Evolutionary conservation across 257 asterid species (phyloP).

Genomic region (Nyctanthes arbortristis): DNA sequence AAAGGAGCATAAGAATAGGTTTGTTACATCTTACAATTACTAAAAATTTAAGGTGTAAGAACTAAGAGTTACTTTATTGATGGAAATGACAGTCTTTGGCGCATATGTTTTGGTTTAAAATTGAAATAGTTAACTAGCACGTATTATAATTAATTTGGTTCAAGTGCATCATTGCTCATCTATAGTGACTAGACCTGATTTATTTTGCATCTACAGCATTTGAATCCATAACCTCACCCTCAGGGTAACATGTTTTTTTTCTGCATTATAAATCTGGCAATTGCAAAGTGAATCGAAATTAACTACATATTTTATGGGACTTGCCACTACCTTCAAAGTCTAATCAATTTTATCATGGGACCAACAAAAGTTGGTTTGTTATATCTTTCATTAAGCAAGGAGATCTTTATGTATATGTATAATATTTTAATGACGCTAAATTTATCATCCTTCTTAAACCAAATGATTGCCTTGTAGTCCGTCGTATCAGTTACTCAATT

Average conservation of each 20-base stretch:
- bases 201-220: too few relatives aligned
- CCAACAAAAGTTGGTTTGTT: slow-evolving; percentile 5
- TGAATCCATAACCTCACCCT: too few relatives aligned
- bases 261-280: too few relatives aligned
- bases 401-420: slow-evolving; percentile 9
- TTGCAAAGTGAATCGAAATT: too few relatives aligned
- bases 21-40: slow-evolving; percentile 17
- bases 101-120: slow-evolving; percentile 4
- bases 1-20: slow-evolving; percentile 89
- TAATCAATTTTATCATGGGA: too few relatives aligned
- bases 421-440: background rate
- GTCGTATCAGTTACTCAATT: background rate
- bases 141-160: slow-evolving; percentile 9
- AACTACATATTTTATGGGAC: too few relatives aligned
- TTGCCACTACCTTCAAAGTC: too few relatives aligned
- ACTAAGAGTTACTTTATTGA: slow-evolving; percentile 1
- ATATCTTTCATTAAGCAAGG: background rate
- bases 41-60: slow-evolving; percentile 8
- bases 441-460: slow-evolving; percentile 11
- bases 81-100: slow-evolving; percentile 14
- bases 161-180: background rate
- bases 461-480: background rate
- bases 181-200: too few relatives aligned
- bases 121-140: slow-evolving; percentile 4
- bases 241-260: too few relatives aligned